A percentile compares a stretch with the other conserved stretches of the same genome.
Conservation (phyloP, 2,329 filamentous ascomycete genomes). For the Verticillium isaacii region DNA sequence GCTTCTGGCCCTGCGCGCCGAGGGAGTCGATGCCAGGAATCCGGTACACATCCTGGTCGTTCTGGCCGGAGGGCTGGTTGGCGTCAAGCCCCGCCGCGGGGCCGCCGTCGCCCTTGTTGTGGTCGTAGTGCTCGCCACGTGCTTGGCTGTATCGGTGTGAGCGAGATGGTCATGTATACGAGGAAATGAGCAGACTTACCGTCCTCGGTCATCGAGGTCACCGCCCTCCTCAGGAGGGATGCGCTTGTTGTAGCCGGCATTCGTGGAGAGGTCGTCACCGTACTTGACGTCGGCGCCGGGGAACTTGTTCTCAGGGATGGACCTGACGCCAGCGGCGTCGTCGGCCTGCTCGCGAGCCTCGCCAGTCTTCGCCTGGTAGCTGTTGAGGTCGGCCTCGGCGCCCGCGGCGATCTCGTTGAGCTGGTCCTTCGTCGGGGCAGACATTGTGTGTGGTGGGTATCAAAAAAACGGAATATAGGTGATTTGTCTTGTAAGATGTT, state of each 20-base stretch:
- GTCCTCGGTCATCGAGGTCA: constrained; percentile 35
- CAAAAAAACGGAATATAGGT: neutral
- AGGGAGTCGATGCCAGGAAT: constrained; percentile 3
- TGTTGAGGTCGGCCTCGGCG: constrained; percentile 44
- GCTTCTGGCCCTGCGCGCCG: constrained; percentile 4
- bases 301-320: constrained; percentile 37
- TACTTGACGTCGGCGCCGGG: constrained; percentile 32
- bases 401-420: constrained; percentile 37
- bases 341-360: constrained; percentile 28
- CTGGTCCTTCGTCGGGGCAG: constrained; percentile 22
- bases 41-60: neutral
- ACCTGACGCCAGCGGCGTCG: constrained; percentile 38
- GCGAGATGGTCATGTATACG: no score
- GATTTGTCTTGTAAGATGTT: neutral
- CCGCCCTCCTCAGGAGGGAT: constrained; percentile 42
- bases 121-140: constrained; percentile 35
- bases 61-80: neutral
- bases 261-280: constrained; percentile 39
- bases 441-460: neutral
- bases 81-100: constrained; percentile 24
- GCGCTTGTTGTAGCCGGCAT: constrained; percentile 37
- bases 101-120: constrained; percentile 28
- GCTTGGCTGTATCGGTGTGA: constrained; percentile 29
- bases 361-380: constrained; percentile 42
- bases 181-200: constrained; percentile 23